phyloP scores from a whole-genome alignment of 208 protist genomes.

The Herpetomonas muscarum region DNA sequence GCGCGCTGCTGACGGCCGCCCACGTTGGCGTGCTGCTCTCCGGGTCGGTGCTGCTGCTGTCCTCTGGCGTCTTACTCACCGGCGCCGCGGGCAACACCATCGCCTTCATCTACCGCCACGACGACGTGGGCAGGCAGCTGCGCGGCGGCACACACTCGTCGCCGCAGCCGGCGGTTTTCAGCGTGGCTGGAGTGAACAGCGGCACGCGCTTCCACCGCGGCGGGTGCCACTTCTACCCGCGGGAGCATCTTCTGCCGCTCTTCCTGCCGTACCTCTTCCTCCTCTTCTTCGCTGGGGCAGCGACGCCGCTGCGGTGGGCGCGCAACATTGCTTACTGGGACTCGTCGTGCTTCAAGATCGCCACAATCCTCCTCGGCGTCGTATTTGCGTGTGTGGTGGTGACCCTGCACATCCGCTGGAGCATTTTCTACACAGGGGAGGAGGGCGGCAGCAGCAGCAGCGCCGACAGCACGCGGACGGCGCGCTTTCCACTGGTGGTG shows the following conservation, averaged over 20 bases:
- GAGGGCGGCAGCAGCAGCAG: background rate
- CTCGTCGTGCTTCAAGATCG: background rate
- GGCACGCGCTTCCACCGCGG: background rate
- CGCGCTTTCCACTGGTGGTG: background rate
- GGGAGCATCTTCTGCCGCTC: slow-evolving; percentile 1
- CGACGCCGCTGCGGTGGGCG: background rate
- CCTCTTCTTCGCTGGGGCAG: slow-evolving; percentile 1
- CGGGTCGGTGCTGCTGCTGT: slow-evolving; percentile 12
- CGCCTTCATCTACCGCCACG: background rate
- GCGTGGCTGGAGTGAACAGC: background rate
- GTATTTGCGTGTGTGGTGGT: slow-evolving; percentile 4
- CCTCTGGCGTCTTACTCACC: slow-evolving; percentile 12
- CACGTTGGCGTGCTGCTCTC: slow-evolving; percentile 3
- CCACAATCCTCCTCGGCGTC: background rate
- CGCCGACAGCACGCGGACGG: background rate
- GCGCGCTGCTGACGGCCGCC: background rate
- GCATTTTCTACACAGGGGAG: background rate
- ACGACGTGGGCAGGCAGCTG: background rate
- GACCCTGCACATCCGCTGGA: slow-evolving; percentile 10
- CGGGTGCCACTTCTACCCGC: slow-evolving; percentile 6
- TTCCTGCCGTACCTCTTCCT: slow-evolving; percentile 8
- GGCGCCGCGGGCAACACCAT: slow-evolving; percentile 6
- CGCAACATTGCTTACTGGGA: slow-evolving; percentile 1
- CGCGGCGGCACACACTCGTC: background rate
- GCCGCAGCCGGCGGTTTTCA: background rate